Evolutionary conservation across 345 rosid genomes (phyloP), one percentile per base, ranked within the genome.

Genomic region (Nephelium lappaceum): DNA sequence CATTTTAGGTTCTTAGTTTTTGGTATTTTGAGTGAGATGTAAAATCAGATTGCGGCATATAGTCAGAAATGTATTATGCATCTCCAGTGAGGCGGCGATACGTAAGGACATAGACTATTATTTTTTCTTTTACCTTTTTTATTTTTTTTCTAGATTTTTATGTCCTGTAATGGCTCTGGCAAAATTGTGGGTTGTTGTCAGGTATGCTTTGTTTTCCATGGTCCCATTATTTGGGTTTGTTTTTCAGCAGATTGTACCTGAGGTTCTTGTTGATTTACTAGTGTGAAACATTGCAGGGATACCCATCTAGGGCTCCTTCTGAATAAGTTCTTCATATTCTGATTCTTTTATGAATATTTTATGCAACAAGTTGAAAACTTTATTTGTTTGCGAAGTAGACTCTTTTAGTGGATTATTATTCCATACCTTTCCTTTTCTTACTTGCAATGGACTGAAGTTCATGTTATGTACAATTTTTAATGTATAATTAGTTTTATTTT

Each of bases 61-160:
- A 86, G 86, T 82, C 80, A 85, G 85, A 87, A 88, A 84, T 87
- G 92, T 87, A 87, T 90, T 89, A 86, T 78, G 92, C 92, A 91
- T 90, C 94, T 89, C 88, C 71, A 83, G 91, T 78, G 93, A 94
- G 94, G 89, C 87, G 71, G 84, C 84, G 81, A 91, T 86, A 87
- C 92, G 79, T 79, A 87, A 77, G 81, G 68, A 74, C 62, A 87
- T 84, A 88, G 78, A 80, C 85, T 83, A 18, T 69, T 43, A 38
- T 73, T n/a, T 77, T 69, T 61, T 70, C 38, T 42, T 78, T n/a
- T n/a, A n/a, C n/a, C n/a, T n/a, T n/a, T n/a, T 25, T 19, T 80
- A 53, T 66, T 47, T 45, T 76, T 80, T 77, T 69, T 67, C 43
- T 77, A 79, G 90, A 63, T 85, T 87, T 79, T 74, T 27, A 71